phyloP scores from a whole-genome alignment of 2,329 filamentous ascomycete species.

The Ophiostoma sp. region DNA sequence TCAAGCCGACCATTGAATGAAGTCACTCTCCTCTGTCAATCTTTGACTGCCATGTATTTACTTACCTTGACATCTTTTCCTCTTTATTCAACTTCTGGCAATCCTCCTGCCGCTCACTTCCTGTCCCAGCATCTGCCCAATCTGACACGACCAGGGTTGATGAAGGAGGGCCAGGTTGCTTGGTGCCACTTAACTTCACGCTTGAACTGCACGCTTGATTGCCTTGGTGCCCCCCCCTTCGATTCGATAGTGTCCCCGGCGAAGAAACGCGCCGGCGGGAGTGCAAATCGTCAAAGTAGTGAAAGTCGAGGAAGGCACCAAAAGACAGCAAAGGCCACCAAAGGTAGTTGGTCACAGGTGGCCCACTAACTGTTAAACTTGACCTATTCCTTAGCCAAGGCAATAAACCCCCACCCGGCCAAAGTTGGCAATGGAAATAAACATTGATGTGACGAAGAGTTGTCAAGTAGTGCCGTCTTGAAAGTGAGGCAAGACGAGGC shows the following conservation, averaged over 20 bases:
- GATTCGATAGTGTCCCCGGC: slow-evolving; percentile 7
- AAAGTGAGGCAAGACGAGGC: background rate
- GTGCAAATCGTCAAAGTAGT: background rate
- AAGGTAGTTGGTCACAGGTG: no score
- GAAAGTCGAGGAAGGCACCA: background rate
- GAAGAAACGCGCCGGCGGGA: background rate
- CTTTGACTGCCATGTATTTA: no score
- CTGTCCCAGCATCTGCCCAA: slow-evolving; percentile 8
- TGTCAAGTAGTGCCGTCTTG: no score
- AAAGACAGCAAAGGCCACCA: no score
- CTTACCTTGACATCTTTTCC: background rate
- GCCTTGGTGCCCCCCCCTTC: background rate
- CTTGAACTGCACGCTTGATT: background rate
- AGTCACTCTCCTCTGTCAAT: background rate
- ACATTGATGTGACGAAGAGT: background rate
- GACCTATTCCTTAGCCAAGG: no score
- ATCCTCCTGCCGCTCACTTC: background rate
- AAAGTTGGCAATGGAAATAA: background rate
- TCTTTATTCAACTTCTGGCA: background rate
- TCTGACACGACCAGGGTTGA: background rate
- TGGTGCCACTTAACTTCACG: background rate
- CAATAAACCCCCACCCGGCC: background rate
- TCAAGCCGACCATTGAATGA: background rate
- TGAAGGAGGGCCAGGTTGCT: background rate
- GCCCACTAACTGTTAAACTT: no score